Base-by-base conservation (phyloP, 116 monocot species). In the Dioscorea cayenensis region DNA sequence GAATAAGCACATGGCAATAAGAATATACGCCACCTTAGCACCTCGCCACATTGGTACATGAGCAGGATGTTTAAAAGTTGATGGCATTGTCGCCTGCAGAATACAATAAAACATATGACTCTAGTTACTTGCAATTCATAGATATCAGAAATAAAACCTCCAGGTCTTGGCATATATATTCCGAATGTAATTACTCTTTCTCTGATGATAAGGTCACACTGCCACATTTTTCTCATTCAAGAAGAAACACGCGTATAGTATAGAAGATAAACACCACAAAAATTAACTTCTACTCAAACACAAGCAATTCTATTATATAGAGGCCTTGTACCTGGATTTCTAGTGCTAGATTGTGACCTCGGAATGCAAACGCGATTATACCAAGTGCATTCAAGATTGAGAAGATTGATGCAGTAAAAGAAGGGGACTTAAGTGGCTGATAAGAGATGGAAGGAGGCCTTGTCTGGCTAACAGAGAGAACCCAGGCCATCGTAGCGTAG, bases 1-100 rank as follows among this genome's bases (percentile, higher is more conserved):
- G 70, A 97, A 97, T 49, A 97, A 60, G 35, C 97, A 93, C 80
- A 93, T 71, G 10, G 94, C 88, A 67, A 97, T 83, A 14, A 97
- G 79, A 52, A 84, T 52, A 74, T 97, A 88, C 2, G 97, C 97
- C 16, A 83, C 80, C 71, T 87, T 92, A 38, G 81, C 92, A 72
- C 96, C 96, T 71, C 92, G 87, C 96, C 96, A 96, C 96, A 92
- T 96, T 1, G 96, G 96, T 6, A 90, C 86, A 77, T 90, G 87
- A 64, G 92, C 85, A 59, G 96, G 96, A 80, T 90, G 92, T 69
- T 96, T 96, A 63, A 89, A 87, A 29, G 90, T 90, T 18, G 96
- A 96, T n/a, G 96, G 92, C 90, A 96, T 96, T 19, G 92, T 92
- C 49, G 92, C 90, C 95, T 95, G 78, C 48, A 78, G 65, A 32